Percentiles rank a stretch among this genome's conserved stretches.
Conservation (phyloP, 1,284 basidiomycete genomes). For the Agaricales sp. region DNA sequence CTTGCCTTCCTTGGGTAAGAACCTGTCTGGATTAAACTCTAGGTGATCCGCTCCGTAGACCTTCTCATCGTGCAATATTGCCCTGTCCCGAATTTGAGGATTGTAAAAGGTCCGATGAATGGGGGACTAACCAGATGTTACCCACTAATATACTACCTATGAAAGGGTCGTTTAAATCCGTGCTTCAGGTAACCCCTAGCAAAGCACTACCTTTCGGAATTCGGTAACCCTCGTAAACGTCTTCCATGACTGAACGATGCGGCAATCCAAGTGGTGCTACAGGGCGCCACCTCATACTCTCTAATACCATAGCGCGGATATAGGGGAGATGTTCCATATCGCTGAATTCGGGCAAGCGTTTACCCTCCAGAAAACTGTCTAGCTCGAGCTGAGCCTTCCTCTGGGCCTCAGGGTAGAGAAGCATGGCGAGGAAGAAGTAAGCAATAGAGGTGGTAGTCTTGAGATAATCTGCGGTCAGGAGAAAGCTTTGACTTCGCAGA, state of each 20-base stretch:
- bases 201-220: background rate
- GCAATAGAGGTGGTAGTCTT: background rate
- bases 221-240: background rate
- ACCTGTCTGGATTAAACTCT: background rate
- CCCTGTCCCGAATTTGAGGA: background rate
- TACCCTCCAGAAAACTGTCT: too few species aligned
- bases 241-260: background rate
- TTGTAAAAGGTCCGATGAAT: too few species aligned
- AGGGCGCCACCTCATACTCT: background rate
- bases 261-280: background rate
- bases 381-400: constrained; percentile 14
- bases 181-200: background rate
- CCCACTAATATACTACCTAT: background rate
- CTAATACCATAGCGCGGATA: background rate
- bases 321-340: background rate
- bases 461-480: too few species aligned
- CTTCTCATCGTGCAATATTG: too few species aligned
- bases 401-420: background rate
- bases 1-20: background rate
- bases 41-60: too few species aligned
- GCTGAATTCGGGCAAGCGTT: background rate
- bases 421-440: background rate
- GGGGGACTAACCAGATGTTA: background rate
- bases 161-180: background rate
- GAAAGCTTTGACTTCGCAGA: too few species aligned